A percentile compares a stretch with the other conserved stretches of the same genome.
Conservation (phyloP, 1,284 basidiomycete genomes). For the Ustilago trichophora region DNA sequence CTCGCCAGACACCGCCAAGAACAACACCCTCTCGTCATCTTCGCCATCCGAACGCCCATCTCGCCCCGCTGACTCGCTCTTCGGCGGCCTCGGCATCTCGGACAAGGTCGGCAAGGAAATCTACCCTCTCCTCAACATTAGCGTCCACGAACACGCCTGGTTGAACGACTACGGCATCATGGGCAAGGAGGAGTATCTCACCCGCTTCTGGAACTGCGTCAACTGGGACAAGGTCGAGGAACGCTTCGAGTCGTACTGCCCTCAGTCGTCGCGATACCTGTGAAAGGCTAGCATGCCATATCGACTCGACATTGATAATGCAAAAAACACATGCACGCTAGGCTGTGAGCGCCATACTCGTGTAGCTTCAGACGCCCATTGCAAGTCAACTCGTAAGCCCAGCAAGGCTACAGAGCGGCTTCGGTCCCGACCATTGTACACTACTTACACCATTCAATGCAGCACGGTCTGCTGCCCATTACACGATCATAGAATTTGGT, state of each 20-base stretch:
- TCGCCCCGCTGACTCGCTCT: conserved; percentile 27
- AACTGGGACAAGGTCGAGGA: conserved; percentile 75
- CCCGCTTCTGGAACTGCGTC: conserved; percentile 85
- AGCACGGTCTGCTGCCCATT: conserved; percentile 6
- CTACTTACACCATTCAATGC: conserved; percentile 16
- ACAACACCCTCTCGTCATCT: conserved; percentile 49
- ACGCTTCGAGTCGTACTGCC: conserved; percentile 47
- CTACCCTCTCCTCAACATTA: conserved; percentile 83
- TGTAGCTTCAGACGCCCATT: neutral
- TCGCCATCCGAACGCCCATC: conserved; percentile 40
- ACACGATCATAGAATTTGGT: neutral
- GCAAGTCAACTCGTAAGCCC: neutral
- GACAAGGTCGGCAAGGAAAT: conserved; percentile 71
- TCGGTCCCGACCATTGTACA: conserved; percentile 25
- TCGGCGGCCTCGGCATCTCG: conserved; percentile 31
- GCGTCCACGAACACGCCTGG: conserved; percentile 91
- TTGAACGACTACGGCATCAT: conserved; percentile 88
- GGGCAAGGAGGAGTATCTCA: conserved; percentile 90
- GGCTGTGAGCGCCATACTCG: too few species aligned
- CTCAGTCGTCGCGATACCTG: conserved; percentile 23
- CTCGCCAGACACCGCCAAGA: conserved; percentile 35
- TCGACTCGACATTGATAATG: neutral
- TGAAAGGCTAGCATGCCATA: neutral
- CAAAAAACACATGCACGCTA: neutral
- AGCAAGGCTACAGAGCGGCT: neutral